These are phyloP conservation scores for Trifolium dubium DNA, from an alignment of 306 rosid species.

Conservation along the genomic window DNA sequence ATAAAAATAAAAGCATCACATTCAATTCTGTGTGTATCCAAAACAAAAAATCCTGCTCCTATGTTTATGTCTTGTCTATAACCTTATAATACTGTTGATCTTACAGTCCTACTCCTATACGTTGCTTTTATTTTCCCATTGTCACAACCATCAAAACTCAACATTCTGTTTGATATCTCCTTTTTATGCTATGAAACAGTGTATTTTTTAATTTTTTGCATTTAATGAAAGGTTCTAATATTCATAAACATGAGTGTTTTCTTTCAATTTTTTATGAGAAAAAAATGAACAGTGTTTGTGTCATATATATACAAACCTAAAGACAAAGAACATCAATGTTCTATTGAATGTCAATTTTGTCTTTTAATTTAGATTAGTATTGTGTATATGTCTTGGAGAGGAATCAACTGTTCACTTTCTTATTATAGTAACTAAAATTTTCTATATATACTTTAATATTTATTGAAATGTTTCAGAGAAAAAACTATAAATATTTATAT, in stretches of 20 bases:
- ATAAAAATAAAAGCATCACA: slow-evolving; percentile 32
- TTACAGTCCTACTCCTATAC: slow-evolving; percentile 31
- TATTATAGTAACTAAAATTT: slow-evolving; percentile 18
- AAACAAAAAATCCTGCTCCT: slow-evolving; percentile 39
- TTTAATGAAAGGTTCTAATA: slow-evolving; percentile 30
- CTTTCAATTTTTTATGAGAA: not conserved
- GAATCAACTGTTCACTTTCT: slow-evolving; percentile 27
- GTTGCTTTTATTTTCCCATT: slow-evolving; percentile 44
- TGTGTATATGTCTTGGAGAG: slow-evolving; percentile 1
- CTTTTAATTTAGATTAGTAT: slow-evolving; percentile 14
- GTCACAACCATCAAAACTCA: slow-evolving; percentile 41
- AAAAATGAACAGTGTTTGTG: not conserved
- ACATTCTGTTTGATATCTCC: slow-evolving; percentile 55
- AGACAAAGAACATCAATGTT: slow-evolving; percentile 34
- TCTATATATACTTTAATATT: slow-evolving; percentile 16
- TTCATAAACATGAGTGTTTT: not conserved
- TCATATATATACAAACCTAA: slow-evolving; percentile 9
- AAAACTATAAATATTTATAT: not conserved
- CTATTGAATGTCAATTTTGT: slow-evolving; percentile 13
- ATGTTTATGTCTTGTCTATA: slow-evolving; percentile 44
- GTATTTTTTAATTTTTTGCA: slow-evolving; percentile 23
- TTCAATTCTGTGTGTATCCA: slow-evolving; percentile 50
- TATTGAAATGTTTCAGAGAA: slow-evolving; percentile 13
- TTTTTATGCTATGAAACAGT: slow-evolving; percentile 50
- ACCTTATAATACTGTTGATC: slow-evolving; percentile 43